Base-by-base conservation (phyloP, 2,329 filamentous ascomycete species). In the Periconia macrospinosa region DNA sequence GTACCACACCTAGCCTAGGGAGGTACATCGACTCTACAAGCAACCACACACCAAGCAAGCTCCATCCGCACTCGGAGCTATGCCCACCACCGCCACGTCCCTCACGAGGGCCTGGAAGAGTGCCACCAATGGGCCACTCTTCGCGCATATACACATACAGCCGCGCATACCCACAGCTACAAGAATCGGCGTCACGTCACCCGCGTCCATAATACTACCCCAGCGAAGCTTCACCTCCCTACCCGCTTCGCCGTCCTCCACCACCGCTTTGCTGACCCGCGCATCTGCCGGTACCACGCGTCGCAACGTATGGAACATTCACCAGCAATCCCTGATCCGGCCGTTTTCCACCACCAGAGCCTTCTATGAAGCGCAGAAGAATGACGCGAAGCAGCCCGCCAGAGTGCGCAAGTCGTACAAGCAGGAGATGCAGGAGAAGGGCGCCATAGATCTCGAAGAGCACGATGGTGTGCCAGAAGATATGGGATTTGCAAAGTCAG, bases 401-500 rank as follows among this genome's bases (percentile, higher is more conserved):
- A 66, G 51, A 42, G 47, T 49, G 49, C 67, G 62, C 50, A 68
- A 67, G 55, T 74, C 71, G 23, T 75, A 75, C 62, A 68, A 67
- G 49, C 64, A 75, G 33, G 72, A 75, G 55, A 72, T 75, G 60
- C 68, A 71, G 46, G 66, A 71, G 48, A 70, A 69, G 56, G 71
- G 71, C 47, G 55, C 67, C 19, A 45, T 72, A 14, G 65, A 75
- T 48, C 40, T 68, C 1, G 71, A 75, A 45, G 71, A 75, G 49
- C 57, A 68, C n/a, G 77, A 79, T 30, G 69, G 71, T 18, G 74
- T 76, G 37, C 83, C 85, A 44, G 79, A 84, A 50, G 83, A 87
- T 30, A 75, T 79, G 53, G 84, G 81, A 19, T 91, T 92, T 69
- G 82, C 82, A 59, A 81, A 85, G 63, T 92, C 90, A 54, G 93